Evolutionary conservation across 306 rosid genomes (phyloP), one percentile per base, ranked within the genome.

Genomic region (Pterocarpus santalinus): DNA sequence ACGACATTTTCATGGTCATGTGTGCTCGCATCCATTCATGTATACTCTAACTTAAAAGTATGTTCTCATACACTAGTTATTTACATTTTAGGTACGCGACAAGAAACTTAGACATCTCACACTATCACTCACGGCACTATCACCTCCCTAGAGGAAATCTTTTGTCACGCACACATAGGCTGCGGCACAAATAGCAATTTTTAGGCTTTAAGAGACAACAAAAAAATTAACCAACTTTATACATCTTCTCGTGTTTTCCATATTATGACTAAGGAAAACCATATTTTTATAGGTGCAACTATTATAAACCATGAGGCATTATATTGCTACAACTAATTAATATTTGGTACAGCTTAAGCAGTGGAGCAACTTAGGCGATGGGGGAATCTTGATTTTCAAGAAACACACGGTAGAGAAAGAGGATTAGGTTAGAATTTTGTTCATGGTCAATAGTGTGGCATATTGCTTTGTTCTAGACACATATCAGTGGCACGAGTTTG

Each of bases 401-500:
- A 61, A 61, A 30, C 65, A 17, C 7, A 35, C 30, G 5, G 43
- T 15, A 14, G 69, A 15, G 49, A 64, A 36, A 64, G 46, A 53
- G 47, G 47, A 43, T 35, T 34, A 16, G 17, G 34, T 55, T 72
- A 72, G 77, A 55, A 55, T 55, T 71, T 72, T 35, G 77, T 72
- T 35, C 65, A 72, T 55, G 65, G 65, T 72, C 65, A 72, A 72
- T 55, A 72, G 16, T 55, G 52, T 36, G 65, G n/a, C 51, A 72
- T 72, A 17, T 35, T 53, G 47, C 49, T 72, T 53, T 72, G 76
- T 52, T 72, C 9, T 51, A 53, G 34, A 36, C 16, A 9, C 33
- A 34, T 49, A 49, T 32, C 34, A 16, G 52, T 55, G 55, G 78
- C 53, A 38, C 38, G 66, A 56, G 53, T 43, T 60, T 62, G 43